Evolutionary conservation across 768 basidiomycete genomes (phyloP), one percentile per base, ranked within the genome.

Genomic region (Naematelia aurantialba): DNA sequence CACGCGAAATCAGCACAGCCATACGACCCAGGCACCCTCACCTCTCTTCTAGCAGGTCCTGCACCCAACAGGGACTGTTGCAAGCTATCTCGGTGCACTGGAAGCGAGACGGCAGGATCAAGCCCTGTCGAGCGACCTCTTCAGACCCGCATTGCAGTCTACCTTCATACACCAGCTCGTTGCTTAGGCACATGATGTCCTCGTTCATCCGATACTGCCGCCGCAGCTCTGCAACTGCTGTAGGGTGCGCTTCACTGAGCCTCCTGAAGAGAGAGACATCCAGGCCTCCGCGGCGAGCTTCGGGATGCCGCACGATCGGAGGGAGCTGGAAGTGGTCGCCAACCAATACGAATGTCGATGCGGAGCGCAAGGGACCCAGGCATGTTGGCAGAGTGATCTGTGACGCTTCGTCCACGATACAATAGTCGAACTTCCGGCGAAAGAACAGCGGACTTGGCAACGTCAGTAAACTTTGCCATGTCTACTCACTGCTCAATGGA

Each of bases 261-360:
- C 85, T 83, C 44, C 89, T 84, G 81, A 99, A 99, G 3, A 98
- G 81, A 0, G 89, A 92, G 0, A 88, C 81, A 60, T 98, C 94
- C 12, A 97, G 81, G 1, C 96, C 96, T 1, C 87, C 89, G 70
- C 84, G 84, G 24, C 87, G 85, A 0, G 96, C 94, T 12, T 81
- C 82, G 0, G 78, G 80, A 70, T 88, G 91, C 52, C 87, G 87
- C 27, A 94, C 94, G 42, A 98, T 82, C 0, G 96, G 96, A 10
- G 94, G 94, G 1, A 99, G 84, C 69, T 99, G 96, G 79, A 88
- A 91, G 78, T 99, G 96, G 72, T 98, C 96, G 5, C 96, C 96
- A 17, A 98, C 94, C 12, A 98, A 85, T 3, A 98, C 84, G 65
- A 97, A 99, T 44, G 82, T 89, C 52, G 91, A 83, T 1, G 93